Base-by-base conservation (phyloP, 2,329 filamentous ascomycete genomes). In the Colletotrichum tamarilloi region DNA sequence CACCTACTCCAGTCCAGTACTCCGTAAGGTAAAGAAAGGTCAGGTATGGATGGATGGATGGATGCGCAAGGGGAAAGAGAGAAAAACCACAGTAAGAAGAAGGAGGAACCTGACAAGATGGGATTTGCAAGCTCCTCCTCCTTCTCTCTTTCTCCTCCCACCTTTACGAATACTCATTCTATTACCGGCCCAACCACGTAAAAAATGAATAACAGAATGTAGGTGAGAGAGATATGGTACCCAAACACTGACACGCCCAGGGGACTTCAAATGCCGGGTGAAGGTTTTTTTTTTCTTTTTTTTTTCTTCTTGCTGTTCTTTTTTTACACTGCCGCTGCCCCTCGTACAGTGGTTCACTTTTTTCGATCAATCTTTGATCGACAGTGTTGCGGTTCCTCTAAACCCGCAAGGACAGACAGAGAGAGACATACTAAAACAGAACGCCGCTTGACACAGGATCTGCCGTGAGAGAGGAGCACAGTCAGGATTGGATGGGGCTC, bases 141-240 rank as follows among this genome's bases (percentile, higher is more conserved):
- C 19, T 49, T 55, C 59, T 55, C 16, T 67, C 35, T n/a, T 49
- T 55, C 53, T 55, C 59, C 56, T 14, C 32, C 63, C 42, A 38
- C 26, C 62, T 56, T 22, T 55, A 38, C 42, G 4, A 30, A 35
- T 35, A 35, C 32, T 35, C 14, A 28, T 19, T 19, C 64, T 53
- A 42, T 52, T 62, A 57, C 62, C 62, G 55, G 63, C 35, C 68
- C 62, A 60, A 69, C 66, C 65, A 57, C 56, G 56, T 28, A 16
- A 11, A 22, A 22, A 38, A 62, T 42, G 35, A 32, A 57, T 49
- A 49, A 49, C 42, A 49, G 42, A 49, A 49, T n/a, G 19, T n/a
- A 49, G 42, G 42, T n/a, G 19, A 49, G 42, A 49, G 38, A 19
- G 14, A 42, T 42, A 16, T 42, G 38, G 38, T 49, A 49, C 42